Evolutionary conservation across 1,284 basidiomycete genomes (phyloP).

Genomic region (Tilletia horrida): DNA sequence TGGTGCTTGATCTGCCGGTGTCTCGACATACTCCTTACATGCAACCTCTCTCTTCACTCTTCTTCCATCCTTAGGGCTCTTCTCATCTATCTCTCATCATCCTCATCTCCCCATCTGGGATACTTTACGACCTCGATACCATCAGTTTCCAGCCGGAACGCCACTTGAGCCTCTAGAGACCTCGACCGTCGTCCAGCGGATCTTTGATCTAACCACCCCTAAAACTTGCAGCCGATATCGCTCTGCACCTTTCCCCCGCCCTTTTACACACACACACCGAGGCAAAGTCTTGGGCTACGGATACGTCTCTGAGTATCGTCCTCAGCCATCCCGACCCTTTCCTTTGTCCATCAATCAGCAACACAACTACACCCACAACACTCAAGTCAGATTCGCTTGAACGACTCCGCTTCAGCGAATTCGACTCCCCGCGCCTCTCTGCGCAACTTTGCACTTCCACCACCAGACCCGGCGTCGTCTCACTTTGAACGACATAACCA

Average conservation of each 20-base stretch:
- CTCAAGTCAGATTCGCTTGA: neutral
- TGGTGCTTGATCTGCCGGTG: too few relatives aligned
- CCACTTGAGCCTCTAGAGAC: neutral
- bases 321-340: too few relatives aligned
- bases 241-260: neutral
- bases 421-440: conserved; percentile 3
- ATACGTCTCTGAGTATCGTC: too few relatives aligned
- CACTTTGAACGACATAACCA: too few relatives aligned
- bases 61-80: neutral
- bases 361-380: too few relatives aligned
- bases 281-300: neutral
- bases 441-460: conserved; percentile 1
- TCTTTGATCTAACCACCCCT: neutral
- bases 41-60: neutral
- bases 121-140: too few relatives aligned
- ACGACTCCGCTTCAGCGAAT: neutral
- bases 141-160: too few relatives aligned
- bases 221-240: conserved; percentile 12
- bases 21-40: neutral
- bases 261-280: neutral
- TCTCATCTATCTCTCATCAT: neutral
- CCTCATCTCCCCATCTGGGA: neutral
- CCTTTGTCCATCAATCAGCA: too few relatives aligned
- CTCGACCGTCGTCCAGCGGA: neutral
- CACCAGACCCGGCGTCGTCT: neutral